These are phyloP conservation scores for Suhomyces atakaporum DNA, from an alignment of 1,139 yeast genomes.

Conservation along the genomic window DNA sequence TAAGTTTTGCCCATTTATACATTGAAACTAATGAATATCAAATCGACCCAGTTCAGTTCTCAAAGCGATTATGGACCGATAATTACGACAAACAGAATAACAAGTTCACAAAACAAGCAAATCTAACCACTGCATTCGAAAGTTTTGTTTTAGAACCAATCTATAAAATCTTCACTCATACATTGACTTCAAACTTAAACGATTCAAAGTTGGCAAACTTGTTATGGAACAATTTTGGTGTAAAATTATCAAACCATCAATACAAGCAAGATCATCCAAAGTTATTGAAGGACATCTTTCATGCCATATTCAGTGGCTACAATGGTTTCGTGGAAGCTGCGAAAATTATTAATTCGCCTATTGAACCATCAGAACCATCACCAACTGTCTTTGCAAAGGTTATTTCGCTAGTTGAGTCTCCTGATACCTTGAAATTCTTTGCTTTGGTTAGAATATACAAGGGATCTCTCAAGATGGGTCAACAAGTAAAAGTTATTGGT, in stretches of 20 bases:
- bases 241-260: slow-evolving; percentile 39
- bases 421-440: slow-evolving; percentile 48
- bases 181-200: slow-evolving; percentile 56
- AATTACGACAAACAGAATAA: slow-evolving; percentile 49
- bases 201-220: slow-evolving; percentile 38
- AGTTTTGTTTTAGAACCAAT: slow-evolving; percentile 75
- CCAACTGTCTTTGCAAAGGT: slow-evolving; percentile 50
- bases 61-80: slow-evolving; percentile 76
- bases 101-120: slow-evolving; percentile 42
- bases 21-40: slow-evolving; percentile 27
- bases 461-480: slow-evolving; percentile 57
- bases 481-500: slow-evolving; percentile 57
- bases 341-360: slow-evolving; percentile 13
- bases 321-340: slow-evolving; percentile 58
- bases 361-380: slow-evolving; percentile 1
- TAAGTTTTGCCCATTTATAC: slow-evolving; percentile 65
- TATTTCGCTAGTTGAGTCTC: slow-evolving; percentile 58
- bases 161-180: slow-evolving; percentile 69
- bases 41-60: slow-evolving; percentile 46
- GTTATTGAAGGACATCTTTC: slow-evolving; percentile 56
- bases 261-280: slow-evolving; percentile 58
- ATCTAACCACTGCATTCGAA: slow-evolving; percentile 56
- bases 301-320: slow-evolving; percentile 54
- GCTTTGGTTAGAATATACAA: slow-evolving; percentile 62
- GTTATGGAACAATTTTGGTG: slow-evolving; percentile 49